A percentile compares a stretch with the other conserved stretches of the same genome.
Evolutionary conservation across 306 rosid species (phyloP).

Genomic region (Biancaea sappan): DNA sequence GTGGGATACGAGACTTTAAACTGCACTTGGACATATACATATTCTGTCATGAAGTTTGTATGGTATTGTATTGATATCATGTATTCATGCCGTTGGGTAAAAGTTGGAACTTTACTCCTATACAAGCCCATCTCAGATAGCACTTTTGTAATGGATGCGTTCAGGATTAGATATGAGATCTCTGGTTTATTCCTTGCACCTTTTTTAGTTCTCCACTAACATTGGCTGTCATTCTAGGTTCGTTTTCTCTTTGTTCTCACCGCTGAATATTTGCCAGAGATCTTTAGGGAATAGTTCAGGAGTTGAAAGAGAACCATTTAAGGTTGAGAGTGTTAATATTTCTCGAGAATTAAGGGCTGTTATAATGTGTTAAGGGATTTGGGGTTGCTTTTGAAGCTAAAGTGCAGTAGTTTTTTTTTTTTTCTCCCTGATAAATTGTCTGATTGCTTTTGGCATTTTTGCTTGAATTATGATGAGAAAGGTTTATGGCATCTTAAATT

Average conservation of each 20-base stretch:
- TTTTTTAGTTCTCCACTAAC: slow-evolving; percentile 20
- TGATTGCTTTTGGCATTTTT: neutral
- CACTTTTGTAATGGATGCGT: neutral
- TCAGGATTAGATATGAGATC: neutral
- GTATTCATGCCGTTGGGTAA: neutral
- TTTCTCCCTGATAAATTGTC: neutral
- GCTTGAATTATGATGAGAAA: slow-evolving; percentile 6
- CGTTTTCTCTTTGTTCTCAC: neutral
- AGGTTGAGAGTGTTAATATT: neutral
- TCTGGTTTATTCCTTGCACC: neutral
- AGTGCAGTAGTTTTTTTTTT: neutral
- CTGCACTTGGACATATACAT: neutral
- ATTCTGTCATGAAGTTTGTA: neutral
- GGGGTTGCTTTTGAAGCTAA: neutral
- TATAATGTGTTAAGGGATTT: neutral
- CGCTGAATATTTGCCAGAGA: neutral
- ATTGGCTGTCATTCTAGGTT: neutral
- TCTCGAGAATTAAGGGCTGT: neutral
- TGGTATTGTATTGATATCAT: neutral
- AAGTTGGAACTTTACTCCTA: neutral
- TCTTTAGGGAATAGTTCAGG: neutral
- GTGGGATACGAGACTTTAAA: too few relatives aligned
- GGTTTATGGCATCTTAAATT: neutral
- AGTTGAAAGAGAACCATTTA: neutral
- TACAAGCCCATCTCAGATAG: neutral